phyloP scores from a whole-genome alignment of 768 basidiomycete genomes.

The Lactifluus piperatus region DNA sequence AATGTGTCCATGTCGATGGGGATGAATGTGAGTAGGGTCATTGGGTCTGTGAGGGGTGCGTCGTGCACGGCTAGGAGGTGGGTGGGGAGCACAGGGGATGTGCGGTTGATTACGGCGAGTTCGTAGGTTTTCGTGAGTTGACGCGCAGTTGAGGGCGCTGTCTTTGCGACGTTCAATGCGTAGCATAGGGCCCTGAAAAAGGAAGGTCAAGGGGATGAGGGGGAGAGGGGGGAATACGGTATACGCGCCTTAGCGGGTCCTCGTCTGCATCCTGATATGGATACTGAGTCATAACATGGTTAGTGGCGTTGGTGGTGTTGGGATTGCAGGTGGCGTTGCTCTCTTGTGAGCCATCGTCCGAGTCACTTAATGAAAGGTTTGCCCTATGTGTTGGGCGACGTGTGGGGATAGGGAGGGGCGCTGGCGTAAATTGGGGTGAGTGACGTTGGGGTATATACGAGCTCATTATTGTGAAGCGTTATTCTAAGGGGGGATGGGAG shows the following conservation, averaged over 20 bases:
- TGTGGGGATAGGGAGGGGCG: slow-evolving; percentile 12
- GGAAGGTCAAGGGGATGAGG: background rate
- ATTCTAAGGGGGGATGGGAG: background rate
- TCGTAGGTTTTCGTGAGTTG: slow-evolving; percentile 12
- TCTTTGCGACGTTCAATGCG: slow-evolving; percentile 6
- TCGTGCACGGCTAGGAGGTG: slow-evolving; percentile 14
- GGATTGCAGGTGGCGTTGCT: background rate
- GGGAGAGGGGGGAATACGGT: background rate
- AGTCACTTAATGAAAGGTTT: slow-evolving; percentile 8
- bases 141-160: slow-evolving; percentile 1
- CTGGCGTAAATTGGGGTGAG: slow-evolving; percentile 11
- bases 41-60: slow-evolving; percentile 1
- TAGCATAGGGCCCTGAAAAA: slow-evolving; percentile 3
- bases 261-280: slow-evolving; percentile 14
- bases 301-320: background rate
- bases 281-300: slow-evolving; percentile 13
- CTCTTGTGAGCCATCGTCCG: background rate
- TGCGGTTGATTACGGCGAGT: slow-evolving; percentile 9
- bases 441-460: slow-evolving; percentile 9
- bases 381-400: slow-evolving; percentile 7
- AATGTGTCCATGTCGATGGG: slow-evolving; percentile 8
- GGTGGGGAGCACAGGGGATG: slow-evolving; percentile 2
- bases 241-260: slow-evolving; percentile 9
- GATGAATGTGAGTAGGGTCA: background rate
- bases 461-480: background rate